Conservation (phyloP, 352 stramenopile genomes). For the Pythium scleroteichum region DNA sequence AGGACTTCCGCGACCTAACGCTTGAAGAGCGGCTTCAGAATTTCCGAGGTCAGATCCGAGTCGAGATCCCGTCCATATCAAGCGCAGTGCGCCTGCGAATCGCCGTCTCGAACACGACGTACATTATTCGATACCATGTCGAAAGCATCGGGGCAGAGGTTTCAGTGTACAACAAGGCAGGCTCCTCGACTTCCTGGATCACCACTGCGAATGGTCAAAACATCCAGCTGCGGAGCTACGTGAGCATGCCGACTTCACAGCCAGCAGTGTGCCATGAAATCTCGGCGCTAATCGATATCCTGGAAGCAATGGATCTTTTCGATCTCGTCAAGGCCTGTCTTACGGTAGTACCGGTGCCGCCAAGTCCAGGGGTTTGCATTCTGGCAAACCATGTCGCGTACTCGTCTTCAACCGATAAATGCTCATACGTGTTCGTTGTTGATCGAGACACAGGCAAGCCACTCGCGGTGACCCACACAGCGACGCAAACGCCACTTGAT, state of each 20-base stretch:
- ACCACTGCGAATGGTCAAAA: slow-evolving; percentile 34
- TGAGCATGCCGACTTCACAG: slow-evolving; percentile 12
- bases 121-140: slow-evolving; percentile 48
- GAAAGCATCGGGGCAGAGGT: slow-evolving; percentile 43
- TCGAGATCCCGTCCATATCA: slow-evolving; percentile 31
- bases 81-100: slow-evolving; percentile 36
- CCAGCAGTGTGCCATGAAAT: slow-evolving; percentile 32
- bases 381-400: slow-evolving; percentile 19
- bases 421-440: slow-evolving; percentile 52
- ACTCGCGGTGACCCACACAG: slow-evolving; percentile 37
- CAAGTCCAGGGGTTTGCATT: slow-evolving; percentile 12
- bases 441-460: slow-evolving; percentile 36
- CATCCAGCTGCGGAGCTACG: slow-evolving; percentile 42
- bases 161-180: slow-evolving; percentile 41
- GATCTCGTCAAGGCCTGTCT: slow-evolving; percentile 28
- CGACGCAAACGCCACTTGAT: slow-evolving; percentile 3
- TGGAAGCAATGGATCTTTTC: slow-evolving; percentile 51
- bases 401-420: slow-evolving; percentile 37
- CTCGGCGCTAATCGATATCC: slow-evolving; percentile 38
- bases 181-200: slow-evolving; percentile 51
- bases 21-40: slow-evolving; percentile 45
- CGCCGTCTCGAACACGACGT: slow-evolving; percentile 32
- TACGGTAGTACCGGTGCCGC: slow-evolving; percentile 10
- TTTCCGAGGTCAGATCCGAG: slow-evolving; percentile 43
- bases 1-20: slow-evolving; percentile 30